Evolutionary conservation across 2,329 filamentous ascomycete species (phyloP).

Genomic region (Colletotrichum spaethianum): DNA sequence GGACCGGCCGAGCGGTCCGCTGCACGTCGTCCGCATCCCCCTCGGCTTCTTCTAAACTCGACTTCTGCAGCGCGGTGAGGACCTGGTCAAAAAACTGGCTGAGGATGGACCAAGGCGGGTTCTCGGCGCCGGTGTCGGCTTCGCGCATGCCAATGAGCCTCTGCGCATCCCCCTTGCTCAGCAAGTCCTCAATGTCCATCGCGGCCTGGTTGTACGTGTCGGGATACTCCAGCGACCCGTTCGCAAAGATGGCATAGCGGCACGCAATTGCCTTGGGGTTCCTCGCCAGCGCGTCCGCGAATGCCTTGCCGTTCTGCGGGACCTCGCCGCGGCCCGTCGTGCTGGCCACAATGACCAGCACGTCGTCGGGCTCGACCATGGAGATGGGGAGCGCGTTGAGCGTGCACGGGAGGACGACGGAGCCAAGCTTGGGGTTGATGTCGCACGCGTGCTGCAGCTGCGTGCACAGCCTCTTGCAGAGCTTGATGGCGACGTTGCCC

Average conservation of each 20-base stretch:
- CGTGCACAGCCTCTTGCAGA: conserved; percentile 38
- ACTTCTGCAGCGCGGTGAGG: conserved; percentile 33
- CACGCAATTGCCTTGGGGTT: conserved; percentile 20
- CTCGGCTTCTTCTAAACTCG: not conserved
- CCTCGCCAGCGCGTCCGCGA: conserved; percentile 31
- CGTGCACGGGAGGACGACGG: conserved; percentile 35
- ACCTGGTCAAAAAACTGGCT: conserved; percentile 33
- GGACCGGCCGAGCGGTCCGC: conserved; percentile 12
- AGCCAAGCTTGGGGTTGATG: conserved; percentile 32
- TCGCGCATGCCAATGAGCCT: conserved; percentile 38
- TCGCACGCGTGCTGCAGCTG: conserved; percentile 41
- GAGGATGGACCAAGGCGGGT: conserved; percentile 37
- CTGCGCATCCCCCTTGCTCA: conserved; percentile 30
- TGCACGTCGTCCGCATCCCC: not conserved
- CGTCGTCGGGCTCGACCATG: conserved; percentile 28
- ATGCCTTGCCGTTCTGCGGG: conserved; percentile 38
- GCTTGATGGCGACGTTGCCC: conserved; percentile 39
- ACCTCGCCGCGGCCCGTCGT: conserved; percentile 37
- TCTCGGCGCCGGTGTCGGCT: conserved; percentile 32
- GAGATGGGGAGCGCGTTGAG: conserved; percentile 36
- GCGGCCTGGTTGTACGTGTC: conserved; percentile 39
- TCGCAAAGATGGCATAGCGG: conserved; percentile 36
- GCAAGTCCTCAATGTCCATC: conserved; percentile 32
- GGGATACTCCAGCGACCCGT: conserved; percentile 35
- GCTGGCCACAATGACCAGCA: conserved; percentile 35